Evolutionary conservation across 441 rosid genomes (phyloP).

Genomic region (Gossypium lobatum): DNA sequence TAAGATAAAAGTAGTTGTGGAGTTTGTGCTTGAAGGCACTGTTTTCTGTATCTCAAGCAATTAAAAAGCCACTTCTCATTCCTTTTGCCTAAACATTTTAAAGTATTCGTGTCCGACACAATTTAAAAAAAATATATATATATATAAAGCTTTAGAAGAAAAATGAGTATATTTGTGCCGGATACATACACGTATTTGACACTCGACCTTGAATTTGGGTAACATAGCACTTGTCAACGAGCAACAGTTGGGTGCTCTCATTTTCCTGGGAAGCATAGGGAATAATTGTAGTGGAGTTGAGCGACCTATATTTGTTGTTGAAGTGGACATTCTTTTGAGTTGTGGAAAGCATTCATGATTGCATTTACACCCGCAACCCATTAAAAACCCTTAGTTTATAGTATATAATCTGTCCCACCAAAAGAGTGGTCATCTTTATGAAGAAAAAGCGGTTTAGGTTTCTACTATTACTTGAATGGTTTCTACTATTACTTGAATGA

Average conservation of each 20-base stretch:
- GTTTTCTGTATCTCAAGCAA: neutral
- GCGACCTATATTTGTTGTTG: neutral
- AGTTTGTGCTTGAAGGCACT: neutral
- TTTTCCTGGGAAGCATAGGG: neutral
- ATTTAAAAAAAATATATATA: neutral
- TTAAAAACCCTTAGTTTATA: neutral
- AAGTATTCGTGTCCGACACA: neutral
- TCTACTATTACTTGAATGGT: neutral
- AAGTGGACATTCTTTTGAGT: neutral
- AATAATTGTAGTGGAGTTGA: neutral
- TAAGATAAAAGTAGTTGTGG: neutral
- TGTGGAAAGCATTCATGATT: slow-evolving; percentile 1
- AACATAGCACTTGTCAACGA: slow-evolving; percentile 4
- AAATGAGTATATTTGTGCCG: too few relatives aligned
- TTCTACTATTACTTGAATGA: neutral
- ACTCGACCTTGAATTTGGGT: neutral
- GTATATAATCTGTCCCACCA: neutral
- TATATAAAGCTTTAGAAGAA: too few relatives aligned
- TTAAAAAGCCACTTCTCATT: neutral
- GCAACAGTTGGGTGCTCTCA: neutral
- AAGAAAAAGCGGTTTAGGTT: neutral
- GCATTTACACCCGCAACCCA: neutral
- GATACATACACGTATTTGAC: neutral
- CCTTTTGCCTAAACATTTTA: neutral
- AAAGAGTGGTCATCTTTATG: neutral